These are phyloP conservation scores for Fusarium algeriense DNA, from an alignment of 2,329 filamentous ascomycete species.

Conservation along the genomic window DNA sequence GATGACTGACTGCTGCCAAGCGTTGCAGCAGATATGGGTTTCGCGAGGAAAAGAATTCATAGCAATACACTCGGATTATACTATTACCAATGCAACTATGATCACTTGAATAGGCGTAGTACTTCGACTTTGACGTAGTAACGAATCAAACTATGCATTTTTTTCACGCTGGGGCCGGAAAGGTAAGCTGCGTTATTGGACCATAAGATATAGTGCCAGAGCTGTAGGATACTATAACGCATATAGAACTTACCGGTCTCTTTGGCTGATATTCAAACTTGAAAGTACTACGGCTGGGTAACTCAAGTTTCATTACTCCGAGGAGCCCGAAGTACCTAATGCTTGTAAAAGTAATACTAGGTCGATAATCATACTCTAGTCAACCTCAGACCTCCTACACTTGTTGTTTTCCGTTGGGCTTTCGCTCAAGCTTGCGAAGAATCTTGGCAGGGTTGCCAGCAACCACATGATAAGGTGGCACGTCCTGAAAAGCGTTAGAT, in stretches of 20 bases:
- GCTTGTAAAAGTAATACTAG: background rate
- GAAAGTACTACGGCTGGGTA: accelerated
- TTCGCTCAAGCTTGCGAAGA: constrained; percentile 35
- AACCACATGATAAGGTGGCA: constrained; percentile 47
- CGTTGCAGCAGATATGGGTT: background rate
- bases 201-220: background rate
- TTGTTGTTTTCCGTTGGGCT: constrained; percentile 3
- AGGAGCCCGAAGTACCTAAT: no score
- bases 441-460: constrained; percentile 46
- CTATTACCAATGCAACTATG: background rate
- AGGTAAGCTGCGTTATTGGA: background rate
- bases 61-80: background rate
- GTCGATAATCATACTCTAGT: background rate
- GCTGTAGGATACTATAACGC: background rate
- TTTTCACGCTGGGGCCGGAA: background rate
- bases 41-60: constrained; percentile 2
- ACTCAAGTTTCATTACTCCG: background rate
- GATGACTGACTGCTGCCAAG: background rate
- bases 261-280: background rate
- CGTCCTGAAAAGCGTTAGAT: constrained; percentile 45
- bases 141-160: background rate
- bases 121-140: background rate
- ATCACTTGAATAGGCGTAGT: background rate
- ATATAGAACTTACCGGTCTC: background rate
- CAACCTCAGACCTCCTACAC: background rate